These are phyloP conservation scores for Chrysophaeum taylorii DNA, from an alignment of 352 stramenopile genomes.

Conservation along the genomic window DNA sequence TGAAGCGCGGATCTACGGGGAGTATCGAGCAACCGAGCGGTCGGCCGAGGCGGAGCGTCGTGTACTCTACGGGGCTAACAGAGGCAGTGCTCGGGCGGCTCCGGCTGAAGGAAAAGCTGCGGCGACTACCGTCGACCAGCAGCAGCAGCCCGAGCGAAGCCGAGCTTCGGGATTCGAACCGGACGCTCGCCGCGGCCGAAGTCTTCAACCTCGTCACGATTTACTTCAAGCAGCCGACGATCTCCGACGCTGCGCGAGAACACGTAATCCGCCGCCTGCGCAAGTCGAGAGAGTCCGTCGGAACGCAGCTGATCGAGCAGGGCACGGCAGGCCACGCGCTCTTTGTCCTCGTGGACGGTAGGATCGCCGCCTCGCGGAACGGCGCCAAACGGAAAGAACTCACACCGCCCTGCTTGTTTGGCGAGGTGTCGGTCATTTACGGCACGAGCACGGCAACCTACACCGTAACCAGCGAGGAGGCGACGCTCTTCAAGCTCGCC, in stretches of 20 bases:
- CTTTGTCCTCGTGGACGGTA: neutral
- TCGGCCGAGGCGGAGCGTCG: no score
- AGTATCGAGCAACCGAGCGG: no score
- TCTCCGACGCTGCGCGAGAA: neutral
- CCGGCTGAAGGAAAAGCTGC: neutral
- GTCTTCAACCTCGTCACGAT: neutral
- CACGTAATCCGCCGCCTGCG: neutral
- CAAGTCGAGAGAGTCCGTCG: neutral
- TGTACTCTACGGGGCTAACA: conserved; percentile 3
- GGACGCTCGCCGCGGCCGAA: neutral
- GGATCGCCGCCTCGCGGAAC: neutral
- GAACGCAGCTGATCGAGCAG: neutral
- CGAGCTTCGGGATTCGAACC: neutral
- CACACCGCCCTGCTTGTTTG: neutral
- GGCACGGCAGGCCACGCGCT: neutral
- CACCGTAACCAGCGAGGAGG: neutral
- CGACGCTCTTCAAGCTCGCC: neutral
- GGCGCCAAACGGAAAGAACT: no score
- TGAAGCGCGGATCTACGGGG: no score
- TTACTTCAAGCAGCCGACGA: neutral
- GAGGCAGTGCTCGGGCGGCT: neutral
- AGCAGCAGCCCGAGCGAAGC: neutral
- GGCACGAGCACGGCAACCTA: no score
- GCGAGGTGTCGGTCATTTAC: conserved; percentile 5
- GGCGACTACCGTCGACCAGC: neutral